Conservation (phyloP, 2,329 filamentous ascomycete genomes). For the Thermomyces lanuginosus region DNA sequence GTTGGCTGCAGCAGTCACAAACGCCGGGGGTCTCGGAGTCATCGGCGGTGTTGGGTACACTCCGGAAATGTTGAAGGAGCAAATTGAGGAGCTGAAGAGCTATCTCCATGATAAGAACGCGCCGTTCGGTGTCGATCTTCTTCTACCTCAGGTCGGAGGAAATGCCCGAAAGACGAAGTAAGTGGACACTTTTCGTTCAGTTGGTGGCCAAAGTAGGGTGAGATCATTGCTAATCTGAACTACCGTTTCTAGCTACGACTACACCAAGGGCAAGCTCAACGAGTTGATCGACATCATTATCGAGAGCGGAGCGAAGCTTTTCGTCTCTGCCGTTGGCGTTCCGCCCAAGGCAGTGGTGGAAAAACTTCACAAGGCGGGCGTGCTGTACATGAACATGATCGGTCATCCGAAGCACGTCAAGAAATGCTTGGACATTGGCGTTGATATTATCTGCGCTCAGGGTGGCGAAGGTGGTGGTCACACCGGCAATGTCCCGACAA, state of each 20-base stretch:
- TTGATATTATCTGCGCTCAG: slow-evolving; percentile 95
- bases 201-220: neutral
- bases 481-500: slow-evolving; percentile 84
- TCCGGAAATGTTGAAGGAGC: slow-evolving; percentile 89
- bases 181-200: slow-evolving; percentile 9
- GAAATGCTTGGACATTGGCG: slow-evolving; percentile 84
- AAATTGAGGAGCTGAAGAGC: slow-evolving; percentile 86
- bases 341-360: slow-evolving; percentile 81
- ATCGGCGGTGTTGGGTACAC: slow-evolving; percentile 87
- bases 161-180: slow-evolving; percentile 89
- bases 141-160: slow-evolving; percentile 88
- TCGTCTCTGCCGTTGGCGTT: slow-evolving; percentile 92
- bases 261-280: slow-evolving; percentile 96
- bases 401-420: slow-evolving; percentile 97
- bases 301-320: slow-evolving; percentile 75
- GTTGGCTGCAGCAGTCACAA: slow-evolving; percentile 90
- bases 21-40: slow-evolving; percentile 90
- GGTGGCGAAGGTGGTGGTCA: slow-evolving; percentile 95
- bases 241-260: slow-evolving; percentile 67
- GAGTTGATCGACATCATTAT: slow-evolving; percentile 86
- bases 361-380: slow-evolving; percentile 67
- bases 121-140: slow-evolving; percentile 84
- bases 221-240: slow-evolving; percentile 7
- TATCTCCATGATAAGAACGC: slow-evolving; percentile 79
- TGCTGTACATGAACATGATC: slow-evolving; percentile 99